Evolutionary conservation across 352 stramenopile species (phyloP).

Genomic region (Phytophthora hibernalis): DNA sequence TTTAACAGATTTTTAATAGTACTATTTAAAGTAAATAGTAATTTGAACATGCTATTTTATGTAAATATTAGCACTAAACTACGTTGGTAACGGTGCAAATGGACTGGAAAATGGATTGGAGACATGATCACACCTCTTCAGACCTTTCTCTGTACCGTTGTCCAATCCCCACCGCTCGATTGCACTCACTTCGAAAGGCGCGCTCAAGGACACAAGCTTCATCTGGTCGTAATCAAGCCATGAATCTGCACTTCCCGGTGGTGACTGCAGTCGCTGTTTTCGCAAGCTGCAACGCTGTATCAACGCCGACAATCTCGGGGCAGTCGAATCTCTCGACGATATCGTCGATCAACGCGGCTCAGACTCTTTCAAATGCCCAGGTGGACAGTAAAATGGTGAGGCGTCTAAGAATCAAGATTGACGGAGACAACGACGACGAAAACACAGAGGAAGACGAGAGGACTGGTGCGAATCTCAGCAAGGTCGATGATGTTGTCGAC

Average conservation of each 20-base stretch:
- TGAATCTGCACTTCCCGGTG: conserved; percentile 6
- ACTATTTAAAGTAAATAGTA: too few species aligned
- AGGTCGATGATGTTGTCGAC: conserved; percentile 14
- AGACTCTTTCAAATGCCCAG: neutral
- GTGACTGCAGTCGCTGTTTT: neutral
- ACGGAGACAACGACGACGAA: neutral
- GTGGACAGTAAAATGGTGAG: neutral
- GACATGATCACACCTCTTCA: too few species aligned
- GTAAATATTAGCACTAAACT: too few species aligned
- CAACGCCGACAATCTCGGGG: neutral
- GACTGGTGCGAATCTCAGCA: neutral
- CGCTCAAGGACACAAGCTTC: neutral
- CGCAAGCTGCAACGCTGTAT: neutral
- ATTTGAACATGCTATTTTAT: too few species aligned
- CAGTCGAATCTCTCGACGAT: neutral
- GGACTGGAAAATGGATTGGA: too few species aligned
- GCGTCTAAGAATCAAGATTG: neutral
- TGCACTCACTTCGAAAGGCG: conserved; percentile 3
- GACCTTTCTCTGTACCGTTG: too few species aligned
- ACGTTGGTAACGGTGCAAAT: too few species aligned
- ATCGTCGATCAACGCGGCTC: neutral
- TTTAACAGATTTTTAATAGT: too few species aligned
- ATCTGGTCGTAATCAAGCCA: neutral
- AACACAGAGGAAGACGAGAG: conserved; percentile 12
- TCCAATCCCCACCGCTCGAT: neutral